Evolutionary conservation across 2,329 filamentous ascomycete species (phyloP).

Genomic region (Pseudocercospora musae): DNA sequence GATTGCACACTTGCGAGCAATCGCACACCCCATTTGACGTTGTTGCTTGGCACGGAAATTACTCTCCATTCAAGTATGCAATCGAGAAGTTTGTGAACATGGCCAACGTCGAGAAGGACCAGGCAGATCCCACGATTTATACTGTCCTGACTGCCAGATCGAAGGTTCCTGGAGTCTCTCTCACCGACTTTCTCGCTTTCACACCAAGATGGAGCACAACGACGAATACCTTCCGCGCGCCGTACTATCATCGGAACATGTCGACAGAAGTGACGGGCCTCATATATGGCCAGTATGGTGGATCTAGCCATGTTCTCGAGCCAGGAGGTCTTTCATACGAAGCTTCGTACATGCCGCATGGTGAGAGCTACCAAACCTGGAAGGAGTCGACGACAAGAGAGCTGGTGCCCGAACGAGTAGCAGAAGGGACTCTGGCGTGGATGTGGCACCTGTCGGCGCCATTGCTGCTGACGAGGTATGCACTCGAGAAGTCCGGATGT

Average conservation of each 20-base stretch:
- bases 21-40: conserved; percentile 67
- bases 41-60: conserved; percentile 66
- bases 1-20: conserved; percentile 57
- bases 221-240: conserved; percentile 65
- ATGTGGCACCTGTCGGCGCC: conserved; percentile 18
- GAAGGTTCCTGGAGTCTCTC: conserved; percentile 47
- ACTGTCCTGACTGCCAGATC: conserved; percentile 62
- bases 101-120: conserved; percentile 57
- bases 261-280: conserved; percentile 62
- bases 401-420: conserved; percentile 12
- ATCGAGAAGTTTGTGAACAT: conserved; percentile 55
- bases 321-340: conserved; percentile 20
- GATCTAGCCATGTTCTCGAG: conserved; percentile 37
- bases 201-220: conserved; percentile 66
- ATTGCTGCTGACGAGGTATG: conserved; percentile 12
- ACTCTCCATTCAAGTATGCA: conserved; percentile 57
- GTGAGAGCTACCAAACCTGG: conserved; percentile 18
- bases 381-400: conserved; percentile 11
- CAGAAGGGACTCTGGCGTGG: conserved; percentile 16
- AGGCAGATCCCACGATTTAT: conserved; percentile 63
- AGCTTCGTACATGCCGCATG: conserved; percentile 20
- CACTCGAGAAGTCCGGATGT: conserved; percentile 10
- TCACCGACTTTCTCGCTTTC: conserved; percentile 69
- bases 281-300: conserved; percentile 56
- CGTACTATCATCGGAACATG: conserved; percentile 67